Base-by-base conservation (phyloP, 352 stramenopile genomes). In the Globisporangium viniferum region DNA sequence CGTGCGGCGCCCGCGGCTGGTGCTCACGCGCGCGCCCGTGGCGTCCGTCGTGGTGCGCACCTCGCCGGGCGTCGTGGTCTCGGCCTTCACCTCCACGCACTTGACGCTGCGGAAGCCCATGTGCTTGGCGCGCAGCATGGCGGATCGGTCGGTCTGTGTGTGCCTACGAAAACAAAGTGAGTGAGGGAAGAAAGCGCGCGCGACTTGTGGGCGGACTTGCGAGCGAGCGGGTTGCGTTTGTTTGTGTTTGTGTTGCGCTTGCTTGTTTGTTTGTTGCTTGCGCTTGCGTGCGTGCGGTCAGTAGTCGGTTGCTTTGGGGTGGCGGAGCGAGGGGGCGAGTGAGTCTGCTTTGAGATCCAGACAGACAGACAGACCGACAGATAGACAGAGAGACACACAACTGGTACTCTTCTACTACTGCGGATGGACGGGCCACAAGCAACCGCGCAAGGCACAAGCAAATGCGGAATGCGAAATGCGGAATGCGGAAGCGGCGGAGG, bases 81-180 rank as follows among this genome's bases (percentile, higher is more conserved):
- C 87, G 15, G 87, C 87, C 73, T 95, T 95, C n/a, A 95, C 81
- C 59, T 95, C 85, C 31, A 95, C 87, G 69, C 82, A 80, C 53
- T 80, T 80, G 64, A 93, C 83, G 68, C 77, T 91, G 69, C 89
- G 90, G 71, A 94, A 93, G 31, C 86, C 84, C 79, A 93, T 92
- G 75, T 88, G 74, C 77, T 92, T 93, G n/a, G 75, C 81, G 33
- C 83, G 81, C 58, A 90, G 62, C 85, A 93, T 93, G 22, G 29
- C 46, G 9, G 3, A 14, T 6, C 39, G 39, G 18, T 15, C 39
- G 12, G 39, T 53, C 5, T 49, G 35, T 68, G 8, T 46, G 44
- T 51, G 31, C 31, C 31, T 33, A 8, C 18, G 18, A n/a, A n/a
- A 51, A 24, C 6, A 22, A 51, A 51, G 44, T 24, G 24, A 51